A percentile compares a stretch with the other conserved stretches of the same genome.
phyloP scores from a whole-genome alignment of 805 yeast species.

The Wickerhamomyces strasburgensis region DNA sequence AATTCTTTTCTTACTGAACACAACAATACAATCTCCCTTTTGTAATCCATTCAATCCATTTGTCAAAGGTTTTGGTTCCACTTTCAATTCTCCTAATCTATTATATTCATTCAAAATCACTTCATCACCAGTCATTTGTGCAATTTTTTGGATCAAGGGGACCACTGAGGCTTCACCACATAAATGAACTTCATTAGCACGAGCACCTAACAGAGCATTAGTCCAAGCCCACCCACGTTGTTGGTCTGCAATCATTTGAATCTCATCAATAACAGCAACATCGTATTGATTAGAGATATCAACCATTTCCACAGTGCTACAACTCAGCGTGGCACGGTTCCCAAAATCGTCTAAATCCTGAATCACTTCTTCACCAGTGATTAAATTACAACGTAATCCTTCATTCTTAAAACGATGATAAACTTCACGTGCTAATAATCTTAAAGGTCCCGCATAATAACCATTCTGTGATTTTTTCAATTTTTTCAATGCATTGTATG shows the following conservation, averaged over 20 bases:
- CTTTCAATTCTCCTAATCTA: slow-evolving; percentile 66
- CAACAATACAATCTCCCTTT: slow-evolving; percentile 86
- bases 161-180: slow-evolving; percentile 92
- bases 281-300: slow-evolving; percentile 67
- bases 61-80: slow-evolving; percentile 39
- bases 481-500: slow-evolving; percentile 72
- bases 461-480: slow-evolving; percentile 67
- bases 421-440: slow-evolving; percentile 87
- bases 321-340: slow-evolving; percentile 64
- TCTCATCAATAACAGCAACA: slow-evolving; percentile 89
- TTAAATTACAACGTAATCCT: slow-evolving; percentile 68
- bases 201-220: slow-evolving; percentile 78
- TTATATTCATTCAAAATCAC: slow-evolving; percentile 65
- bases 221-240: slow-evolving; percentile 94
- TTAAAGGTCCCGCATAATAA: slow-evolving; percentile 89
- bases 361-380: slow-evolving; percentile 94
- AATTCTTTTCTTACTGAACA: slow-evolving; percentile 74
- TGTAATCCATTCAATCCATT: slow-evolving; percentile 35
- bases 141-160: slow-evolving; percentile 56
- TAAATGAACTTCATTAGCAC: slow-evolving; percentile 79
- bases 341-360: slow-evolving; percentile 67
- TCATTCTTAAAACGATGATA: slow-evolving; percentile 72
- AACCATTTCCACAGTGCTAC: slow-evolving; percentile 94
- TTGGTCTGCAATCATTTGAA: slow-evolving; percentile 85
- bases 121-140: slow-evolving; percentile 72